A percentile compares a stretch with the other conserved stretches of the same genome.
These are phyloP conservation scores for Mikania micrantha DNA, from an alignment of 129 eudicot species.

Conservation along the genomic window DNA sequence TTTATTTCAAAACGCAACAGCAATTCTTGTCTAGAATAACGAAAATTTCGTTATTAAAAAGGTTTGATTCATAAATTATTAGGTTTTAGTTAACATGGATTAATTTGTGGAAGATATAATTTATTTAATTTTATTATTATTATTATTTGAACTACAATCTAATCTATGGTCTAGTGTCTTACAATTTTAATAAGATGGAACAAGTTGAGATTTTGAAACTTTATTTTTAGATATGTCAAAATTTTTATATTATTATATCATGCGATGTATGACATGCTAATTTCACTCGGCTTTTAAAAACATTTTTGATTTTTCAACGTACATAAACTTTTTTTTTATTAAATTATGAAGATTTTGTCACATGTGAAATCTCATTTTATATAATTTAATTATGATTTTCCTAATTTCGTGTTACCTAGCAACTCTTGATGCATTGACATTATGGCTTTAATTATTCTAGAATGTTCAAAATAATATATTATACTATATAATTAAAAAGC, in stretches of 20 bases:
- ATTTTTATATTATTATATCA: constrained; percentile 3
- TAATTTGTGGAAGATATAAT: not conserved
- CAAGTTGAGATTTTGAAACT: not conserved
- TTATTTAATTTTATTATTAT: no score
- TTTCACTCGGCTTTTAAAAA: constrained; percentile 11
- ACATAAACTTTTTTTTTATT: not conserved
- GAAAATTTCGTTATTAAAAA: no score
- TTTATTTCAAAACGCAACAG: no score
- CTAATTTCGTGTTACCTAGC: not conserved
- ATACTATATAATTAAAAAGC: no score
- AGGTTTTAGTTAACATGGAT: not conserved
- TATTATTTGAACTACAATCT: no score
- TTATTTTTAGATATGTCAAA: not conserved
- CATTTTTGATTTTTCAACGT: not conserved
- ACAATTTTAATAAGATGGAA: not conserved
- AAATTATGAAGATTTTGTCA: constrained; percentile 5
- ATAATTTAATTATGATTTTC: not conserved
- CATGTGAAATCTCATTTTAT: constrained; percentile 3
- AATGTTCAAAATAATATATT: no score
- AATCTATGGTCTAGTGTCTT: no score
- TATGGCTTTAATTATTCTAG: not conserved
- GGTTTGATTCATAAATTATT: no score
- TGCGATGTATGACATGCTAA: constrained; percentile 10
- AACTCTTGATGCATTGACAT: not conserved
- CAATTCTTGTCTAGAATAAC: no score